A percentile compares a stretch with the other conserved stretches of the same genome.
Conservation (phyloP, 768 basidiomycete species). For the Psilocybe sp. region DNA sequence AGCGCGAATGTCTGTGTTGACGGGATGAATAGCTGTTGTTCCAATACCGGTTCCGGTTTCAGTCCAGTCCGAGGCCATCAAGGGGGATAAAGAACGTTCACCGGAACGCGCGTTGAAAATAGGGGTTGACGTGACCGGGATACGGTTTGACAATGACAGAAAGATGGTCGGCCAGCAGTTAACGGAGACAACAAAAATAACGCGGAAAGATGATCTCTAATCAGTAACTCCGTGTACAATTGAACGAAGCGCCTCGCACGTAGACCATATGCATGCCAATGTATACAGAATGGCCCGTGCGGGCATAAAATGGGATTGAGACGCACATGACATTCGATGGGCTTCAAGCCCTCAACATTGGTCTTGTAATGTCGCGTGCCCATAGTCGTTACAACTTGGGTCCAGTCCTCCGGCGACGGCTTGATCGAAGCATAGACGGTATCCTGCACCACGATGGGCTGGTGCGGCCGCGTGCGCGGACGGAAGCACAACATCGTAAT, state of each 20-base stretch:
- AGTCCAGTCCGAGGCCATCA: not conserved
- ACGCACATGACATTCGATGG: constrained; percentile 53
- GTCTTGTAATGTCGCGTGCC: constrained; percentile 25
- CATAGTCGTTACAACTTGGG: constrained; percentile 41
- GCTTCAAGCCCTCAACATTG: constrained; percentile 19
- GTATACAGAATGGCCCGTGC: not conserved
- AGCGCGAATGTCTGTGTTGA: constrained; percentile 46
- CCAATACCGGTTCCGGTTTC: too few relatives aligned
- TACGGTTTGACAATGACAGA: too few relatives aligned
- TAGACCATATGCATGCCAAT: too few relatives aligned
- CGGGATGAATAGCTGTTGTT: constrained; percentile 34
- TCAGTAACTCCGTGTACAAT: too few relatives aligned
- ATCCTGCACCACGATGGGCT: constrained; percentile 38
- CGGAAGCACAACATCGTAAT: constrained; percentile 38
- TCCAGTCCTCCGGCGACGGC: constrained; percentile 56
- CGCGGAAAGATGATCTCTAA: too few relatives aligned
- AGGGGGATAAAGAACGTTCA: not conserved
- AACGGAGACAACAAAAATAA: too few relatives aligned
- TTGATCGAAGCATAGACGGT: constrained; percentile 51
- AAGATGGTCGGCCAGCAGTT: too few relatives aligned
- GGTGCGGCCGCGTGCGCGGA: constrained; percentile 46
- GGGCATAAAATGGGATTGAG: not conserved
- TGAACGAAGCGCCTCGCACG: too few relatives aligned
- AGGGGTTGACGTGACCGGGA: too few relatives aligned
- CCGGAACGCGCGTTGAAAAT: too few relatives aligned